Conservation (phyloP, 108 stramenopile genomes). For the Cylindrotheca fusiformis region DNA sequence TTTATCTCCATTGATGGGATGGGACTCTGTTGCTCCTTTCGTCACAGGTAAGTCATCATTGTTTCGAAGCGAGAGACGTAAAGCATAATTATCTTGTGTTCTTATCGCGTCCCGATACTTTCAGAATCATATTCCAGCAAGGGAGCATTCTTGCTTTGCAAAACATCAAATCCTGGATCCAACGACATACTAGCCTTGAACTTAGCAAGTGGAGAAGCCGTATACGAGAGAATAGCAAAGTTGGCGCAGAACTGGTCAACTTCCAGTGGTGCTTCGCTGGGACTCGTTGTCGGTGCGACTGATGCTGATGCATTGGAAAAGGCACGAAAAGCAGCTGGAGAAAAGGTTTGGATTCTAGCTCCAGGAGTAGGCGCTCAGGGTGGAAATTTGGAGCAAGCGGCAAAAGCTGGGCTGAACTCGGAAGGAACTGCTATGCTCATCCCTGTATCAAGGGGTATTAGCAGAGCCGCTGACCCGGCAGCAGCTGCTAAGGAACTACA, state of each 20-base stretch:
- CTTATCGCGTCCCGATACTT: no score
- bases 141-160: conserved; percentile 97
- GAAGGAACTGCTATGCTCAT: conserved; percentile 85
- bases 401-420: conserved; percentile 76
- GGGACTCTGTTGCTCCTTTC: conserved; percentile 95
- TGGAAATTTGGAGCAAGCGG: conserved; percentile 84
- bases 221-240: conserved; percentile 89
- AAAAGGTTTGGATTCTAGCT: conserved; percentile 91
- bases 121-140: conserved; percentile 67
- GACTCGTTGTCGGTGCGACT: conserved; percentile 97
- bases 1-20: conserved; percentile 94
- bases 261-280: conserved; percentile 57
- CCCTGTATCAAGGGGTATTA: conserved; percentile 94
- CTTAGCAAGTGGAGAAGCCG: conserved; percentile 43
- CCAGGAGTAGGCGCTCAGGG: conserved; percentile 99
- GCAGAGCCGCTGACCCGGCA: conserved; percentile 74
- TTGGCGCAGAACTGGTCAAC: conserved; percentile 60
- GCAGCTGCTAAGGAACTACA: conserved; percentile 77
- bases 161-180: conserved; percentile 97
- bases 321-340: conserved; percentile 79
- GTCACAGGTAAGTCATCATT: conserved; percentile 79
- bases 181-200: conserved; percentile 84
- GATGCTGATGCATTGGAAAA: conserved; percentile 76
- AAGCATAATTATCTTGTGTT: no score
- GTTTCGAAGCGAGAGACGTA: conserved; percentile 87